A percentile compares a stretch with the other conserved stretches of the same genome.
Conservation (phyloP, 805 yeast genomes). For the Sugiyamaella chiloensis region DNA sequence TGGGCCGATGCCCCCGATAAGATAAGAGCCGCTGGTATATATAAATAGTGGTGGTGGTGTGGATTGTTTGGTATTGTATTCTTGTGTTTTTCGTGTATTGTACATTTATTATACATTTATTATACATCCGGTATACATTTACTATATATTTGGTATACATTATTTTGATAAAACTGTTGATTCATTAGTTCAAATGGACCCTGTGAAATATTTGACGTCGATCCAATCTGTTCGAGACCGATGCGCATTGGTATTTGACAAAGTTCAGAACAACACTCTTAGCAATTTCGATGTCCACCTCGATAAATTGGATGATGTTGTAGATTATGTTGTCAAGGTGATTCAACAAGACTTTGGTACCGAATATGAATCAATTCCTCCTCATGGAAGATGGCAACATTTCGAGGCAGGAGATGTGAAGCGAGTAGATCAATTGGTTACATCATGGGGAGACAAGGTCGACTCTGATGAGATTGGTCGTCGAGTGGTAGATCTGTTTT, state of each 20-base stretch:
- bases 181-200: not conserved
- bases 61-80: too few relatives aligned
- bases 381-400: constrained; percentile 69
- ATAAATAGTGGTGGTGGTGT: too few relatives aligned
- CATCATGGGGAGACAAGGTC: constrained; percentile 34
- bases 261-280: constrained; percentile 38
- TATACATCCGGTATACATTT: too few relatives aligned
- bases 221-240: constrained; percentile 57
- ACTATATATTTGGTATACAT: too few relatives aligned
- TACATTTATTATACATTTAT: too few relatives aligned
- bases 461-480: constrained; percentile 48
- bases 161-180: too few relatives aligned
- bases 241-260: constrained; percentile 41
- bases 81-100: too few relatives aligned
- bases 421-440: constrained; percentile 45
- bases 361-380: constrained; percentile 48
- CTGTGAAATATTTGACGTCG: constrained; percentile 40
- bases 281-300: constrained; percentile 47
- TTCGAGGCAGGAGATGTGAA: constrained; percentile 48
- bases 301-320: constrained; percentile 40
- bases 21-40: too few relatives aligned
- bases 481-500: constrained; percentile 54
- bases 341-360: constrained; percentile 46
- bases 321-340: constrained; percentile 45
- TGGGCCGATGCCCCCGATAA: constrained; percentile 5